Evolutionary conservation across 2,329 filamentous ascomycete species (phyloP), one percentile per base, ranked within the genome.

Genomic region (Cytospora leucostoma): DNA sequence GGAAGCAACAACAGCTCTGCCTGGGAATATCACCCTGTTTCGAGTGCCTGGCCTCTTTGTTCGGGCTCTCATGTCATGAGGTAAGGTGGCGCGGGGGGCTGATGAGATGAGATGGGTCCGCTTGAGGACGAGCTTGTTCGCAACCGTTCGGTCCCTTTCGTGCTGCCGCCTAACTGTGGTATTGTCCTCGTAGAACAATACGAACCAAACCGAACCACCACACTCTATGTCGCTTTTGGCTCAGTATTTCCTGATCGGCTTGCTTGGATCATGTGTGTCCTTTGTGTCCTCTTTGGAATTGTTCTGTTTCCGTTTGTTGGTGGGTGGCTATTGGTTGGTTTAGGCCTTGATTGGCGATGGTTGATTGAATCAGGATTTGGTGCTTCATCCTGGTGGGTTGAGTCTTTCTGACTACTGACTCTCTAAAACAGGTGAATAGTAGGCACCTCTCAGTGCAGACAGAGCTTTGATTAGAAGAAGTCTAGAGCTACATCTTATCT

Each of bases 21-120:
- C 62, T 3, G 59, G 62, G 17, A 66, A 66, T 49, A 66, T 53
- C 53, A 66, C 65, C 34, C 65, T 59, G 15, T 62, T 66, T 44
- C 59, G 63, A 34, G 59, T 56, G 47, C 59, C 56, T 27, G 59
- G 47, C 17, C 52, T 62, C 56, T 58, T 65, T 65, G 65, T 65
- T 34, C 60, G 57, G 4, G 56, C 35, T 62, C 56, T 65, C 65
- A 66, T 66, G 49, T 54, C 65, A 60, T 49, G 53, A 32, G 4
- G 19, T 13, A 15, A 32, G 27, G 11, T 33, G n/a, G 38, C 19
- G 33, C 38, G 8, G 53, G 56, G 50, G 50, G 53, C 56, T 35
- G 40, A 61, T 27, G 32, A 56, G 35, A 27, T 34, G 37, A 38
- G 50, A n/a, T n/a, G 37, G 35, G 38, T 15, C 17, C 27, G 49